Conservation (phyloP, 305 asterid species). For the Ruellia speciosa region DNA sequence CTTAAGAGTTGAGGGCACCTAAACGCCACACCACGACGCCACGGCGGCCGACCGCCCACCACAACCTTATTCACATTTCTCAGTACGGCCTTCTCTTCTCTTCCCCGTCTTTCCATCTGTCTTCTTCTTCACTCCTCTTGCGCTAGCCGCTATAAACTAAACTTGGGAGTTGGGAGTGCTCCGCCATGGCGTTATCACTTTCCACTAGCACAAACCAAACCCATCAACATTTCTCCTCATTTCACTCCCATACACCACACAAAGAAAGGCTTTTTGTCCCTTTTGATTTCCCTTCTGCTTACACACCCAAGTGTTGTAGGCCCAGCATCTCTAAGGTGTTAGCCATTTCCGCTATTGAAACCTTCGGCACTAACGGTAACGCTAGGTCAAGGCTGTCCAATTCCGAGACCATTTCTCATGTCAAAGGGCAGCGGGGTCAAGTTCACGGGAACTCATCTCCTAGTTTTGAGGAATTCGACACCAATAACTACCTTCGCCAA, state of each 20-base stretch:
- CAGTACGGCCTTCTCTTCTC: too few species aligned
- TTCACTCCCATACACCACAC: slow-evolving; percentile 22
- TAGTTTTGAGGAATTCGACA: slow-evolving; percentile 59
- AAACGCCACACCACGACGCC: too few species aligned
- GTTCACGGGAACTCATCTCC: slow-evolving; percentile 30
- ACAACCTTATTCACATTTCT: too few species aligned
- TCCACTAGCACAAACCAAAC: slow-evolving; percentile 39
- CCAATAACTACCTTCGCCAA: slow-evolving; percentile 56
- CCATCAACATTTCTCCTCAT: slow-evolving; percentile 41
- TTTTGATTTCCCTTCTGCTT: slow-evolving; percentile 21
- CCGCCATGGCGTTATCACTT: too few species aligned
- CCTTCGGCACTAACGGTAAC: slow-evolving; percentile 38
- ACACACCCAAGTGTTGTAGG: slow-evolving; percentile 12
- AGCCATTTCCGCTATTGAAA: slow-evolving; percentile 41
- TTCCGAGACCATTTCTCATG: too few species aligned
- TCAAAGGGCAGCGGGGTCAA: slow-evolving; percentile 31
- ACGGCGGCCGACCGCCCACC: too few species aligned
- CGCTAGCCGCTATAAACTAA: too few species aligned
- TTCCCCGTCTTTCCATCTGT: too few species aligned
- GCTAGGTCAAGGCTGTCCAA: slow-evolving; percentile 29
- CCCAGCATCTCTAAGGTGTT: slow-evolving; percentile 31
- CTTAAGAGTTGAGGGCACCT: too few species aligned
- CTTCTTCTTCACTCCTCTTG: too few species aligned
- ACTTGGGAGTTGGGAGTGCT: slow-evolving; percentile 24
- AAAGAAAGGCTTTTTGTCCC: slow-evolving; percentile 22